phyloP scores from a whole-genome alignment of 2,329 filamentous ascomycete species.

The Alternaria gaisen region DNA sequence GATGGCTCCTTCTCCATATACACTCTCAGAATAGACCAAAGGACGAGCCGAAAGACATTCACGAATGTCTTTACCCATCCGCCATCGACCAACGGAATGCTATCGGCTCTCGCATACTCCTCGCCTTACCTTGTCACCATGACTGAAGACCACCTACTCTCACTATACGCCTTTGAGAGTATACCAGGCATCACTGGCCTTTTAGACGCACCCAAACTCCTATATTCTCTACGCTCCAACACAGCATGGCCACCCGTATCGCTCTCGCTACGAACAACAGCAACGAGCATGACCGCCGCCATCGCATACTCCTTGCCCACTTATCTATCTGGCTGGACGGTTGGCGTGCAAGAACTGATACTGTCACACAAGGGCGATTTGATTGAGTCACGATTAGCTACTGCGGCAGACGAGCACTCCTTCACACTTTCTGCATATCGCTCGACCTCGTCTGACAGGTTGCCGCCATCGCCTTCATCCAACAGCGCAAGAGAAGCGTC shows the following conservation, averaged over 20 bases:
- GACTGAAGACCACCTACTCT: conserved; percentile 76
- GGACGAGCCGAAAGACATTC: conserved; percentile 58
- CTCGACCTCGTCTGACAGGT: conserved; percentile 27
- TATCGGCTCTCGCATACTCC: conserved; percentile 75
- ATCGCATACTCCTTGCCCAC: conserved; percentile 87
- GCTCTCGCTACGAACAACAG: conserved; percentile 77
- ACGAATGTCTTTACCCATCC: conserved; percentile 65
- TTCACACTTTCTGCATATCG: conserved; percentile 49
- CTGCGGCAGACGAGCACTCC: conserved; percentile 60
- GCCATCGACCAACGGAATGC: conserved; percentile 68
- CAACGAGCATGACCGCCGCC: conserved; percentile 74
- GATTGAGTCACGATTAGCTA: conserved; percentile 59
- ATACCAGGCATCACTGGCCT: conserved; percentile 20
- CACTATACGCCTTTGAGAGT: conserved; percentile 72
- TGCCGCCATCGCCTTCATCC: conserved; percentile 37
- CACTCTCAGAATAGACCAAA: conserved; percentile 60
- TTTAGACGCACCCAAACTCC: conserved; percentile 62
- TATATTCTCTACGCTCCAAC: conserved; percentile 83
- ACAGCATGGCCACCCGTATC: conserved; percentile 81
- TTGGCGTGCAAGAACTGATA: conserved; percentile 90
- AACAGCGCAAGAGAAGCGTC: conserved; percentile 31
- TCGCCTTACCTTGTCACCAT: conserved; percentile 82
- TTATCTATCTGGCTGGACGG: conserved; percentile 80
- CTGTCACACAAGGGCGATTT: conserved; percentile 63
- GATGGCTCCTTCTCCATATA: conserved; percentile 70